Conservation (phyloP, 129 eudicot species). For the Deinandra increscens region DNA sequence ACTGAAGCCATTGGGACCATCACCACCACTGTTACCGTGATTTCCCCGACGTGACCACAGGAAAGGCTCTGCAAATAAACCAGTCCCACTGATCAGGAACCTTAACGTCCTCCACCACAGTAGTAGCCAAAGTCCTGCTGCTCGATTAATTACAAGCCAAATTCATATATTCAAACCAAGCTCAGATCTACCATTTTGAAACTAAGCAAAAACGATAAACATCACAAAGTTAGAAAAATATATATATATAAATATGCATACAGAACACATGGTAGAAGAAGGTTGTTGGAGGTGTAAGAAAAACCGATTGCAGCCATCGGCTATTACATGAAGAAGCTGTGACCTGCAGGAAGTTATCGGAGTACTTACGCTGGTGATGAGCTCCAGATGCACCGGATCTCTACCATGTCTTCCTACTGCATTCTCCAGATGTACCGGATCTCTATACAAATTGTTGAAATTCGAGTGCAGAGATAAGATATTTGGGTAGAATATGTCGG, state of each 20-base stretch:
- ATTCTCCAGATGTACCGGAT: constrained; percentile 44
- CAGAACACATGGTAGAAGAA: constrained; percentile 41
- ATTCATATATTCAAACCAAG: not conserved
- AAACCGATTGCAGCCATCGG: constrained; percentile 90
- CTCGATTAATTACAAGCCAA: constrained; percentile 14
- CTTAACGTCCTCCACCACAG: constrained; percentile 64
- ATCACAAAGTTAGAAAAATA: no score
- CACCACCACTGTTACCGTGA: constrained; percentile 49
- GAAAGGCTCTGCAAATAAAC: constrained; percentile 61
- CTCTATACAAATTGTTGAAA: not conserved
- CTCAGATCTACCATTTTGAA: constrained; percentile 38
- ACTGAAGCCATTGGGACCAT: constrained; percentile 63
- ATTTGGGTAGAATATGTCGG: no score
- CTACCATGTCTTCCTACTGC: constrained; percentile 68
- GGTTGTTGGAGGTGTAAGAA: constrained; percentile 78
- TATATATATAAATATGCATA: no score
- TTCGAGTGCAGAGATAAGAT: constrained; percentile 16
- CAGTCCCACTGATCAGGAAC: constrained; percentile 61
- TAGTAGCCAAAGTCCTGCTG: constrained; percentile 81
- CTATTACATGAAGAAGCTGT: constrained; percentile 58
- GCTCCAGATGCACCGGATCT: constrained; percentile 73
- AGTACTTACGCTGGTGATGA: constrained; percentile 88
- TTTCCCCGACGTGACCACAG: constrained; percentile 63
- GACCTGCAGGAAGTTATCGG: constrained; percentile 65
- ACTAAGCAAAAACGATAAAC: not conserved